Evolutionary conservation across 1,284 basidiomycete species (phyloP).

Genomic region (Inonotus obliquus): DNA sequence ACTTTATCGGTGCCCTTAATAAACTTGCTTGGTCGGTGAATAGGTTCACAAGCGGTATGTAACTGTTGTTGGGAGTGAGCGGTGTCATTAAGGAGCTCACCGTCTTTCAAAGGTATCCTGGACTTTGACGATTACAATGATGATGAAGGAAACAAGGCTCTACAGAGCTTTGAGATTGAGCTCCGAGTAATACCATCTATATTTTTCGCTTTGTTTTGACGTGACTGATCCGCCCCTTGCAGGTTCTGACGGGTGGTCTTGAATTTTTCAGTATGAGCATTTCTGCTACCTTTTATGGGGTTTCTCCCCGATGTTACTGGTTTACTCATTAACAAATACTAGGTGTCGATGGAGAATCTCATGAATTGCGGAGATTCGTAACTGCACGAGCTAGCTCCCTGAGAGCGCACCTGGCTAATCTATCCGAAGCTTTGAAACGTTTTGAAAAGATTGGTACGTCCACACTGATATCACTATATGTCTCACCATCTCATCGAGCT

Average conservation of each 20-base stretch:
- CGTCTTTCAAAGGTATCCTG: background rate
- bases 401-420: slow-evolving; percentile 2
- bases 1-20: background rate
- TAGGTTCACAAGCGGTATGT: slow-evolving; percentile 7
- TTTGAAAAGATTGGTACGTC: slow-evolving; percentile 10
- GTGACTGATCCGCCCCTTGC: background rate
- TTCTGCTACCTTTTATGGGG: background rate
- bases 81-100: background rate
- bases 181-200: background rate
- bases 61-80: background rate
- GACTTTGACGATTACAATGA: slow-evolving; percentile 18
- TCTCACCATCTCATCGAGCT: background rate
- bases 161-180: slow-evolving; percentile 10
- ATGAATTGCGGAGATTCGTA: slow-evolving; percentile 14
- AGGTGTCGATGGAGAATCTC: slow-evolving; percentile 12
- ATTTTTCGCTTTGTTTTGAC: too few species aligned
- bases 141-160: slow-evolving; percentile 9
- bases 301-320: background rate
- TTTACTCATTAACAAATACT: background rate
- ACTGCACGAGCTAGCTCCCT: slow-evolving; percentile 11
- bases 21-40: slow-evolving; percentile 8
- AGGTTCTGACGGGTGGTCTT: slow-evolving; percentile 13
- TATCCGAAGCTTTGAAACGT: slow-evolving; percentile 7
- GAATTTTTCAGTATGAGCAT: slow-evolving; percentile 10
- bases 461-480: background rate